A percentile compares a stretch with the other conserved stretches of the same genome.
Conservation (phyloP, 2,329 filamentous ascomycete genomes). For the Sporothrix schenckii region DNA sequence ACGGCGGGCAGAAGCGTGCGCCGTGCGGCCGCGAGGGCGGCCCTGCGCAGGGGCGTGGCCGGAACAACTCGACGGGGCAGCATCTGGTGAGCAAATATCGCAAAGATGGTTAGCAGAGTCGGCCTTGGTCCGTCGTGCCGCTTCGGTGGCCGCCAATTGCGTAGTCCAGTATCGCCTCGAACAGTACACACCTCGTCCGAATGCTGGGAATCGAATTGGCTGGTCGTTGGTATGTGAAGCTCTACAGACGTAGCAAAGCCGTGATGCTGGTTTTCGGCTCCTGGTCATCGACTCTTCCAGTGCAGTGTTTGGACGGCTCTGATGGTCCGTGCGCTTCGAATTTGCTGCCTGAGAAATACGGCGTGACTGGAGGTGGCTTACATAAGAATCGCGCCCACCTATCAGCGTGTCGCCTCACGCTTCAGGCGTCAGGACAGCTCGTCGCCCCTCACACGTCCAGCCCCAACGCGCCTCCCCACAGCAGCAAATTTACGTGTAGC, state of each 20-base stretch:
- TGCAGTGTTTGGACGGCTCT: slow-evolving; percentile 33
- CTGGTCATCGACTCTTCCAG: slow-evolving; percentile 35
- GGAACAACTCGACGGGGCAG: slow-evolving; percentile 62
- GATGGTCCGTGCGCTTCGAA: slow-evolving; percentile 31
- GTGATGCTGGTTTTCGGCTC: slow-evolving; percentile 30
- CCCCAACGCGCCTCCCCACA: slow-evolving; percentile 25
- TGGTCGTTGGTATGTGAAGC: slow-evolving; percentile 21
- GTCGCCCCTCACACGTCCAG: slow-evolving; percentile 15
- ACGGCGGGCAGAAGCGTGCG: slow-evolving; percentile 51
- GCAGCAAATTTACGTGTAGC: slow-evolving; percentile 28
- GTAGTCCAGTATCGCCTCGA: neutral
- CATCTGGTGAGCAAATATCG: slow-evolving; percentile 52
- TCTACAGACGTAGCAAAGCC: slow-evolving; percentile 16
- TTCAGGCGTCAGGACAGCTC: slow-evolving; percentile 20
- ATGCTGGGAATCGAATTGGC: slow-evolving; percentile 32
- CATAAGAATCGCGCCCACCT: neutral
- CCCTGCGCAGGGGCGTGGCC: slow-evolving; percentile 53
- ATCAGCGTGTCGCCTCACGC: slow-evolving; percentile 21
- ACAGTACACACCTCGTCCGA: slow-evolving; percentile 28
- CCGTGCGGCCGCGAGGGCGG: slow-evolving; percentile 51
- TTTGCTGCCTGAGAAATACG: slow-evolving; percentile 26
- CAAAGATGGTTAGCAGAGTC: neutral
- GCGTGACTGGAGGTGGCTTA: slow-evolving; percentile 7
- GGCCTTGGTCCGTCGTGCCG: neutral
- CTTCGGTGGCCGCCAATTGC: neutral